Percentiles rank a stretch among this genome's conserved stretches.
Conservation (phyloP, 208 protist species). For the Leptomonas pyrrhocoris region DNA sequence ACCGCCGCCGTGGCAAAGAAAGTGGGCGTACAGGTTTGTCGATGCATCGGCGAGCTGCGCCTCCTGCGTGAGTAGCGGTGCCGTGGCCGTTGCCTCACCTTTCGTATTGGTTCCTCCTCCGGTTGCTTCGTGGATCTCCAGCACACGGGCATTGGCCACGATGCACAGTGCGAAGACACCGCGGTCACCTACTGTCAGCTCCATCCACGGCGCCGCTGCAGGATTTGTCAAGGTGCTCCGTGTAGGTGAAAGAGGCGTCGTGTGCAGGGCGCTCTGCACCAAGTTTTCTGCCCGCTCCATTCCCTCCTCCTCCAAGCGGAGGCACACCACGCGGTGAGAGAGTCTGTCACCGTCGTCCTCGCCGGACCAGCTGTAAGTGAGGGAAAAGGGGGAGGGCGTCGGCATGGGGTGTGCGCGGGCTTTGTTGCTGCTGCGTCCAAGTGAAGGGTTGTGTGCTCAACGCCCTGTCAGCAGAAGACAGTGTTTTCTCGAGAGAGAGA, state of each 20-base stretch:
- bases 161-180: constrained; percentile 32
- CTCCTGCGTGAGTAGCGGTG: constrained; percentile 31
- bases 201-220: constrained; percentile 22
- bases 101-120: not conserved
- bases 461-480: not conserved
- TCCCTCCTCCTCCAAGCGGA: not conserved
- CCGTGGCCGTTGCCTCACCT: not conserved
- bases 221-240: not conserved
- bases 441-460: no score
- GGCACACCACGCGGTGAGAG: not conserved
- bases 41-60: constrained; percentile 15
- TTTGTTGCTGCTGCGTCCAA: no score
- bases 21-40: constrained; percentile 15
- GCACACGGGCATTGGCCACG: constrained; percentile 24
- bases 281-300: constrained; percentile 15
- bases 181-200: not conserved
- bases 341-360: constrained; percentile 10
- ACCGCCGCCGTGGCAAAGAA: constrained; percentile 22
- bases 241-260: not conserved
- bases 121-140: constrained; percentile 26
- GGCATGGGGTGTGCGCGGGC: no score
- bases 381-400: not conserved
- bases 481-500: not conserved
- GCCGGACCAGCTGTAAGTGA: constrained; percentile 17
- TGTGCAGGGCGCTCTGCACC: constrained; percentile 5